Evolutionary conservation across 139 green algal species (phyloP), one percentile per base, ranked within the genome.

Genomic region (Diplosphaera chodatii): DNA sequence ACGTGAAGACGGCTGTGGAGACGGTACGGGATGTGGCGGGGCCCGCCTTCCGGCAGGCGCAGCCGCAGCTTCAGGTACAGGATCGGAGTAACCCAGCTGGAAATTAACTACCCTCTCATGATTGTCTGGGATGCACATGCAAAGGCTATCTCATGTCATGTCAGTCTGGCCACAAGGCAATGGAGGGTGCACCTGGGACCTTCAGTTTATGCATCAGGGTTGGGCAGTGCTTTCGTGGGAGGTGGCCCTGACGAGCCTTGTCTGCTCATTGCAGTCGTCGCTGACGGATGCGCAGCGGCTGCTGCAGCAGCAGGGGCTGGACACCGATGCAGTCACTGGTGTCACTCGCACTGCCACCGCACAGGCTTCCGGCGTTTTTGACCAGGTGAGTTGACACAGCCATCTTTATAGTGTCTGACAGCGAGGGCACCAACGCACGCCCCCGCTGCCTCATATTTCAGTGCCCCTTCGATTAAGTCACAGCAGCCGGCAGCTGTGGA

Each of bases 41-140:
- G 28, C 83, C 85, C 63, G 82, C 78, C 23, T n/a, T 92, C 32
- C 78, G 77, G 27, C 75, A 79, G n/a, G 81, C 76, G 1, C 71
- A 73, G 23, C 85, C 85, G 18, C 64, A 63, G 21, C 32, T 90
- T 5, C 59, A 84, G 79, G 84, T 87, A 40, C 55, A 25, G 15
- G n/a, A 22, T 22, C 2, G 59, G 32, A n/a, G 27, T 48, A 48
- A 20, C 37, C 10, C 8, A 10, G 8, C 37, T 48, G 10, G 10
- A 48, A 48, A 48, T 20, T 48, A 20, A 48, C 8, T 10, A 48
- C 10, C 37, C 6, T 48, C 37, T n/a, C n/a, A n/a, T n/a, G n/a
- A n/a, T n/a, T n/a, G n/a, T n/a, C n/a, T n/a, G n/a, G n/a, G n/a
- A n/a, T n/a, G n/a, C n/a, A n/a, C n/a, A n/a, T n/a, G n/a, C n/a